Percentiles rank a stretch among this genome's conserved stretches.
These are phyloP conservation scores for Aspergillus floridensis DNA, from an alignment of 2,329 filamentous ascomycete genomes.

Conservation along the genomic window DNA sequence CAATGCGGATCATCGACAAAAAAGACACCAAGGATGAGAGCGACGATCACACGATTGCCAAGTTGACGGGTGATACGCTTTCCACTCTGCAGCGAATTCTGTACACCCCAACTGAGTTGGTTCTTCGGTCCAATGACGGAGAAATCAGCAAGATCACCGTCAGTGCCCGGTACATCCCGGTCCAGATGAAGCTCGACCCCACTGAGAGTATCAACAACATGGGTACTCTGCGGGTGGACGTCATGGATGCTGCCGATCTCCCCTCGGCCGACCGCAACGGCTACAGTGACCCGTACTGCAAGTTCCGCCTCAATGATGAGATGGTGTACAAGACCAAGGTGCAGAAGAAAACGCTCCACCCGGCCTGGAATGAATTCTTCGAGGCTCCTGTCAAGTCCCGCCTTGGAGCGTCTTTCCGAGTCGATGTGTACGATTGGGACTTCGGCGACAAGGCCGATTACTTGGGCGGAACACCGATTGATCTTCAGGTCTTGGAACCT, in stretches of 20 bases:
- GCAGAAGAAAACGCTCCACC: constrained; percentile 94
- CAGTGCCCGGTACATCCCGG: constrained; percentile 89
- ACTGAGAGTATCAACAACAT: constrained; percentile 99
- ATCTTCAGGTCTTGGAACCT: constrained; percentile 76
- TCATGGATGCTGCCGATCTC: constrained; percentile 82
- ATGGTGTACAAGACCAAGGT: constrained; percentile 94
- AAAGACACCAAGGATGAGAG: constrained; percentile 66
- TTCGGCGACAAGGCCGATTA: constrained; percentile 93
- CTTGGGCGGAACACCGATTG: constrained; percentile 73
- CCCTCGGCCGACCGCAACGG: constrained; percentile 93
- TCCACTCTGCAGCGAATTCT: constrained; percentile 84
- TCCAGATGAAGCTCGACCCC: constrained; percentile 90
- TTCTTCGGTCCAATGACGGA: constrained; percentile 75
- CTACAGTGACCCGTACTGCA: constrained; percentile 95
- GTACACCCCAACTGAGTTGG: constrained; percentile 84
- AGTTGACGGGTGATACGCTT: constrained; percentile 78
- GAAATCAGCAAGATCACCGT: constrained; percentile 77
- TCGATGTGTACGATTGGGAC: constrained; percentile 91
- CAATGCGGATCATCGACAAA: constrained; percentile 79
- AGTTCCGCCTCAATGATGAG: constrained; percentile 84
- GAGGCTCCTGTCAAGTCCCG: constrained; percentile 78
- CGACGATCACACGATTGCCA: constrained; percentile 74
- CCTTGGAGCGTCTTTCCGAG: constrained; percentile 76
- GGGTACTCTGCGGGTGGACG: constrained; percentile 89
- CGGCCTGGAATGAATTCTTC: constrained; percentile 95